Conservation (phyloP, 768 basidiomycete species). For the Peribolospora baueri region DNA sequence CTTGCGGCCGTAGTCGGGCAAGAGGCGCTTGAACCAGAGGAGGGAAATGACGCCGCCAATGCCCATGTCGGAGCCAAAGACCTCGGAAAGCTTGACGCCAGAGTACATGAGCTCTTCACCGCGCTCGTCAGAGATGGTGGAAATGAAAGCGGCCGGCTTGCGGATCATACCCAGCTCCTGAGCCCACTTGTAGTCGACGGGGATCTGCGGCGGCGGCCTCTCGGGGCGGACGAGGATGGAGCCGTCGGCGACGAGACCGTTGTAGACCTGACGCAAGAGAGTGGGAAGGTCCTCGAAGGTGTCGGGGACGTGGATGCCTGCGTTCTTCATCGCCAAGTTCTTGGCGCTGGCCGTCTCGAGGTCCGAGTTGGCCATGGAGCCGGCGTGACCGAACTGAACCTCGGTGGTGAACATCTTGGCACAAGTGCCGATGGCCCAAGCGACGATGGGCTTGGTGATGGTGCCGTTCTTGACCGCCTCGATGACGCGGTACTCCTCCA, state of each 20-base stretch:
- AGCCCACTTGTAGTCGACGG: constrained; percentile 99
- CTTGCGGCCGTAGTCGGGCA: constrained; percentile 83
- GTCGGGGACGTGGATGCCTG: constrained; percentile 87
- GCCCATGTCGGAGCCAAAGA: constrained; percentile 49
- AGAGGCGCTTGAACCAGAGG: constrained; percentile 89
- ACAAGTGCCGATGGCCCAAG: constrained; percentile 98
- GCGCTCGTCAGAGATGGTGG: constrained; percentile 96
- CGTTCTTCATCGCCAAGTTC: constrained; percentile 80
- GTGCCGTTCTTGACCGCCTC: constrained; percentile 77
- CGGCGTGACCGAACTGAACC: constrained; percentile 98
- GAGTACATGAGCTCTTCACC: constrained; percentile 96
- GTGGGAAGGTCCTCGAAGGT: constrained; percentile 90
- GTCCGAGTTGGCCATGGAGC: constrained; percentile 91
- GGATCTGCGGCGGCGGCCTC: constrained; percentile 76
- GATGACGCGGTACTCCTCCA: constrained; percentile 97
- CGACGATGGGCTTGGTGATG: constrained; percentile 97
- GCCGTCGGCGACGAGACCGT: constrained; percentile 46
- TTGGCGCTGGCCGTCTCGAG: constrained; percentile 95
- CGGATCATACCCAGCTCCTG: constrained; percentile 93
- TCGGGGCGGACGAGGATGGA: constrained; percentile 45
- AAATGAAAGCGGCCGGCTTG: constrained; percentile 91
- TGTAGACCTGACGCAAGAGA: constrained; percentile 63
- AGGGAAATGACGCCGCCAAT: constrained; percentile 87
- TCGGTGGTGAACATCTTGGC: constrained; percentile 99
- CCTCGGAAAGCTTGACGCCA: constrained; percentile 95